Conservation (phyloP, 257 asterid genomes). For the Plantago ovata region DNA sequence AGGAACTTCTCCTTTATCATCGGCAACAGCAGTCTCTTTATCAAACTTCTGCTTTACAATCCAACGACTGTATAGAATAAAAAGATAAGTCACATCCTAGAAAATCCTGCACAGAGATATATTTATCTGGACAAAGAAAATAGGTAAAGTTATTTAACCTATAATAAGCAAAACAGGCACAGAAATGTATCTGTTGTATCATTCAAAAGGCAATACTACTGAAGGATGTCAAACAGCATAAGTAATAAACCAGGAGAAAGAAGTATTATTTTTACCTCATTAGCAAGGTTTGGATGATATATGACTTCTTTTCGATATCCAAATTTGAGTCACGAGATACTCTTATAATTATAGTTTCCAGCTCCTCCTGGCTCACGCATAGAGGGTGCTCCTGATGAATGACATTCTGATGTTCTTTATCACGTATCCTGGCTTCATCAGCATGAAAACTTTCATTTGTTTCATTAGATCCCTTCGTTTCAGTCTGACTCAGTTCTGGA, state of each 20-base stretch:
- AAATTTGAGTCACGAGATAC: slow-evolving; percentile 67
- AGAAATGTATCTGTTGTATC: slow-evolving; percentile 9
- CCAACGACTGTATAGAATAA: slow-evolving; percentile 56
- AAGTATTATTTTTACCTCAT: slow-evolving; percentile 50
- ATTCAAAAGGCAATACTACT: slow-evolving; percentile 9
- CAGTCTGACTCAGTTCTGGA: too few relatives aligned
- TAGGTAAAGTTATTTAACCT: slow-evolving; percentile 1
- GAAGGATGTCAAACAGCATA: not conserved
- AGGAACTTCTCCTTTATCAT: slow-evolving; percentile 43
- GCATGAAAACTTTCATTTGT: slow-evolving; percentile 25
- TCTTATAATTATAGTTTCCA: slow-evolving; percentile 65
- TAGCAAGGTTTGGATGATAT: slow-evolving; percentile 61
- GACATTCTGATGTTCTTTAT: slow-evolving; percentile 19
- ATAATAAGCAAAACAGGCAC: not conserved
- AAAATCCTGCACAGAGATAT: slow-evolving; percentile 16
- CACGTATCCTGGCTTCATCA: slow-evolving; percentile 19
- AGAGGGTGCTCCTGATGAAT: slow-evolving; percentile 44
- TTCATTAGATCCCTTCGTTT: slow-evolving; percentile 37
- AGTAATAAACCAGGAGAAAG: slow-evolving; percentile 1
- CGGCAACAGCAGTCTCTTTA: slow-evolving; percentile 28
- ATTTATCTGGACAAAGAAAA: slow-evolving; percentile 17
- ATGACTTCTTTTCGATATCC: slow-evolving; percentile 53
- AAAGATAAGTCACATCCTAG: slow-evolving; percentile 19
- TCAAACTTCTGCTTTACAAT: slow-evolving; percentile 47
- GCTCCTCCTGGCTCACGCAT: slow-evolving; percentile 54